Percentiles rank a stretch among this genome's conserved stretches.
Conservation (phyloP, 768 basidiomycete species). For the Mycena capillaripes region DNA sequence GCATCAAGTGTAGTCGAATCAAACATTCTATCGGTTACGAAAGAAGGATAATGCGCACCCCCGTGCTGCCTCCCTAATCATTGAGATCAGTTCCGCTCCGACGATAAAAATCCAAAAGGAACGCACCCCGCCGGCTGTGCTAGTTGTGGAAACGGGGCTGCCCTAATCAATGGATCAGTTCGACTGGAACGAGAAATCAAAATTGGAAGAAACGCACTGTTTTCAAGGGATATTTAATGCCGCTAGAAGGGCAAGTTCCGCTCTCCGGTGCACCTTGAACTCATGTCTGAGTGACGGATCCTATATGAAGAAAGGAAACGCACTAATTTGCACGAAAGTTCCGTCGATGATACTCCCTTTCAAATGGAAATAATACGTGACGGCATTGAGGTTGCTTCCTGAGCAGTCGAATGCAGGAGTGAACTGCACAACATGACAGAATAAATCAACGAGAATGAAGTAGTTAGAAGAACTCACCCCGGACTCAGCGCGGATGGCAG, state of each 20-base stretch:
- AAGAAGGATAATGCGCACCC: background rate
- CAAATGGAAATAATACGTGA: constrained; percentile 70
- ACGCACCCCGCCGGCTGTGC: background rate
- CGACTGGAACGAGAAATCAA: too few species aligned
- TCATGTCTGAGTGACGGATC: background rate
- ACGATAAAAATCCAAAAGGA: background rate
- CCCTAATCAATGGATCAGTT: too few species aligned
- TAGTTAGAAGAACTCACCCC: constrained; percentile 46
- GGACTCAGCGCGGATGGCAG: constrained; percentile 57
- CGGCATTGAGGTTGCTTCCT: constrained; percentile 51
- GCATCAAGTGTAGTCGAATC: background rate
- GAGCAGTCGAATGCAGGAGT: constrained; percentile 64
- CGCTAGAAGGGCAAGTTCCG: constrained; percentile 59
- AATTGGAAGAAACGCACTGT: too few species aligned
- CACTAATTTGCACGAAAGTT: constrained; percentile 64
- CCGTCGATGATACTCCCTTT: constrained; percentile 70
- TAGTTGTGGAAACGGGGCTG: background rate
- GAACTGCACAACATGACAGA: constrained; percentile 46
- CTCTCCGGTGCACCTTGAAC: constrained; percentile 54
- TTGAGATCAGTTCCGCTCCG: background rate
- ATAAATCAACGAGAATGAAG: background rate
- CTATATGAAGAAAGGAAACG: constrained; percentile 30
- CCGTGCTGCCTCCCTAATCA: background rate
- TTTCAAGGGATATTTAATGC: constrained; percentile 66
- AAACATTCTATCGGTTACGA: background rate